Conservation (phyloP, 2,329 filamentous ascomycete genomes). For the Sporothrix schenckii region DNA sequence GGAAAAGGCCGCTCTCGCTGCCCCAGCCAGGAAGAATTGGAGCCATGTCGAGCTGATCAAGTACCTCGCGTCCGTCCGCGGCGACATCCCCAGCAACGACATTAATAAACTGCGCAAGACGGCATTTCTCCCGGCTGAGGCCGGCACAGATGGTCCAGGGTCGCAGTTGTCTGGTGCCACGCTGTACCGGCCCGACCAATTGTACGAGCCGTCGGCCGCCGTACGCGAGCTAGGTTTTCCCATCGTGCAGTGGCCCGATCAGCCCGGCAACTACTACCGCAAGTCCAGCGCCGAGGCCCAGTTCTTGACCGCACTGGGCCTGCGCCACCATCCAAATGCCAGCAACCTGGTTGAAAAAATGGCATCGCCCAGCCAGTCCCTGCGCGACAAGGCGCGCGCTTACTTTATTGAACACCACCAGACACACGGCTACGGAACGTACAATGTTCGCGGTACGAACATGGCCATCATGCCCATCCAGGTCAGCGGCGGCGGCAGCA, state of each 20-base stretch:
- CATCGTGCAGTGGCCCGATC: slow-evolving; percentile 78
- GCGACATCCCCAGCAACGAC: slow-evolving; percentile 84
- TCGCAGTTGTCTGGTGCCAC: slow-evolving; percentile 54
- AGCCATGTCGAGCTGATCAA: slow-evolving; percentile 94
- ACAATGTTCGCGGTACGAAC: slow-evolving; percentile 58
- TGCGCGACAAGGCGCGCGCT: slow-evolving; percentile 71
- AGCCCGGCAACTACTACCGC: slow-evolving; percentile 63
- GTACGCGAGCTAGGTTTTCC: slow-evolving; percentile 72
- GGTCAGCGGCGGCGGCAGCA: slow-evolving; percentile 45
- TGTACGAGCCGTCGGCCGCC: slow-evolving; percentile 76
- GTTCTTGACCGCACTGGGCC: slow-evolving; percentile 73
- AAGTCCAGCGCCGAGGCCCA: slow-evolving; percentile 71
- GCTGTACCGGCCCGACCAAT: slow-evolving; percentile 72
- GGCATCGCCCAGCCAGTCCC: slow-evolving; percentile 58
- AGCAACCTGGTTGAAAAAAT: slow-evolving; percentile 79
- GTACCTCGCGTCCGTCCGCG: slow-evolving; percentile 85
- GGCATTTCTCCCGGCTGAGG: slow-evolving; percentile 79
- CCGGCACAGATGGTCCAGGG: slow-evolving; percentile 59
- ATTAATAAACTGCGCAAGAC: slow-evolving; percentile 76
- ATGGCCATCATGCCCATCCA: slow-evolving; percentile 73
- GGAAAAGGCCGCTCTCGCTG: not conserved
- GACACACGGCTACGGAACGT: slow-evolving; percentile 71
- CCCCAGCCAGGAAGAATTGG: slow-evolving; percentile 61
- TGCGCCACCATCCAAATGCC: slow-evolving; percentile 71
- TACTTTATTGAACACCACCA: slow-evolving; percentile 85